Percentiles rank a stretch among this genome's conserved stretches.
phyloP scores from a whole-genome alignment of 495 filamentous ascomycete genomes.

The Penicillium steckii region DNA sequence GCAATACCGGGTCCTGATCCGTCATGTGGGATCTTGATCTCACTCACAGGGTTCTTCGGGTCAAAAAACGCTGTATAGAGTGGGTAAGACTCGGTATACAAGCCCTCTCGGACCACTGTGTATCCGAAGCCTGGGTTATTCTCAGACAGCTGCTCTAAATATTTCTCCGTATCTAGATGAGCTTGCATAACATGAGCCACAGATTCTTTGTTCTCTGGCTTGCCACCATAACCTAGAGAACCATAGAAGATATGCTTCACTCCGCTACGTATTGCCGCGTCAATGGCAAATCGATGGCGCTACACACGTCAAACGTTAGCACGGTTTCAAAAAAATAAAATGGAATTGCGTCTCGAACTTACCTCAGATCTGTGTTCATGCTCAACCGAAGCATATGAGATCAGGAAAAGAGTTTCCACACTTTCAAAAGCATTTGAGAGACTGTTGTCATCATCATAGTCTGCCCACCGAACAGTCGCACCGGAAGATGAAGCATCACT shows the following conservation, averaged over 20 bases:
- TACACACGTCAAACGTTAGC: slow-evolving; percentile 1
- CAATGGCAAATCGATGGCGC: slow-evolving; percentile 48
- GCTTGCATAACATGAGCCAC: slow-evolving; percentile 59
- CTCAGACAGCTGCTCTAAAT: slow-evolving; percentile 34
- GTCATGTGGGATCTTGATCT: slow-evolving; percentile 44
- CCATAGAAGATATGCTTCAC: slow-evolving; percentile 61
- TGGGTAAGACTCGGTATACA: slow-evolving; percentile 62
- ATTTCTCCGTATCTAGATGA: slow-evolving; percentile 58
- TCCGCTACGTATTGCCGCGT: slow-evolving; percentile 50
- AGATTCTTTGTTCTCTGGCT: slow-evolving; percentile 31
- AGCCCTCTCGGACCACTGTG: slow-evolving; percentile 56
- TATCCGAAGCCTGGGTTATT: slow-evolving; percentile 26
- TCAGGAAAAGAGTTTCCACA: slow-evolving; percentile 22
- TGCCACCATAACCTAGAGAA: slow-evolving; percentile 51
- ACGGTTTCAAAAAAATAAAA: not conserved
- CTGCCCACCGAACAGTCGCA: slow-evolving; percentile 19
- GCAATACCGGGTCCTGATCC: slow-evolving; percentile 37
- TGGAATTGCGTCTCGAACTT: too few relatives aligned
- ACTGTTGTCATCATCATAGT: slow-evolving; percentile 22
- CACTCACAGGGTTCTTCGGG: slow-evolving; percentile 10
- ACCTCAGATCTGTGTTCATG: slow-evolving; percentile 26
- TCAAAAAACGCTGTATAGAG: slow-evolving; percentile 61
- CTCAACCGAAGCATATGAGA: slow-evolving; percentile 31
- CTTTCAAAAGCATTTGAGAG: slow-evolving; percentile 25
- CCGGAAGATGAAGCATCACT: slow-evolving; percentile 8